A percentile compares a stretch with the other conserved stretches of the same genome.
These are phyloP conservation scores for Eragrostis curvula DNA, from an alignment of 176 grass and related monocot species.

Conservation along the genomic window DNA sequence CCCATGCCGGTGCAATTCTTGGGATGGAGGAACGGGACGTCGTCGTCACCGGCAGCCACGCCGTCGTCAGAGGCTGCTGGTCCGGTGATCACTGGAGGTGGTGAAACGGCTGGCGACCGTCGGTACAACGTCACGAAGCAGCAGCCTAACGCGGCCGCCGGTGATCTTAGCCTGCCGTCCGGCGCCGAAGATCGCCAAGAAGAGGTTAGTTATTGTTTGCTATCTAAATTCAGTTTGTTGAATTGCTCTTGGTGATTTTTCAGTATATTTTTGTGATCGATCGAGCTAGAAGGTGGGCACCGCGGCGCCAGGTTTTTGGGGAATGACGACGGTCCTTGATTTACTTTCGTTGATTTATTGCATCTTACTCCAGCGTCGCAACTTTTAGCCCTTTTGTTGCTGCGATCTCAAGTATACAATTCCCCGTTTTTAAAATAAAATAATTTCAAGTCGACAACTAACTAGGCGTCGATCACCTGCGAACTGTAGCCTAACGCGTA, in stretches of 20 bases:
- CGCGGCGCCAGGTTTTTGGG: background rate
- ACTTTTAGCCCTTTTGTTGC: background rate
- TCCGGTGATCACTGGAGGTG: background rate
- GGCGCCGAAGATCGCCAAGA: background rate
- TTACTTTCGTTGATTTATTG: background rate
- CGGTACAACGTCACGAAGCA: background rate
- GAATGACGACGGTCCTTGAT: background rate
- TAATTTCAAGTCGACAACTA: no score
- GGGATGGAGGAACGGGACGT: background rate
- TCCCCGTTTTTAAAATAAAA: background rate
- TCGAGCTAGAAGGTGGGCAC: no score
- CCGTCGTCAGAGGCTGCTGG: background rate
- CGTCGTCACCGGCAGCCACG: no score
- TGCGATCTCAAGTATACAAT: background rate
- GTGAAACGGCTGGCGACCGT: background rate
- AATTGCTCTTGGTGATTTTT: no score
- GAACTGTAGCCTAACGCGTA: no score
- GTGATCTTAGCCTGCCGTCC: background rate
- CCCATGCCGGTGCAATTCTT: background rate
- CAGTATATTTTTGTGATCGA: no score
- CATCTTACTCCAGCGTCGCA: constrained; percentile 13
- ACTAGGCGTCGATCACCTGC: no score
- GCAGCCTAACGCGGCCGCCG: background rate
- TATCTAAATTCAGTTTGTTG: background rate
- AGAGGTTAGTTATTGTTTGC: background rate